These are phyloP conservation scores for Penicillium sp. DNA, from an alignment of 2,329 filamentous ascomycete species.

Conservation along the genomic window DNA sequence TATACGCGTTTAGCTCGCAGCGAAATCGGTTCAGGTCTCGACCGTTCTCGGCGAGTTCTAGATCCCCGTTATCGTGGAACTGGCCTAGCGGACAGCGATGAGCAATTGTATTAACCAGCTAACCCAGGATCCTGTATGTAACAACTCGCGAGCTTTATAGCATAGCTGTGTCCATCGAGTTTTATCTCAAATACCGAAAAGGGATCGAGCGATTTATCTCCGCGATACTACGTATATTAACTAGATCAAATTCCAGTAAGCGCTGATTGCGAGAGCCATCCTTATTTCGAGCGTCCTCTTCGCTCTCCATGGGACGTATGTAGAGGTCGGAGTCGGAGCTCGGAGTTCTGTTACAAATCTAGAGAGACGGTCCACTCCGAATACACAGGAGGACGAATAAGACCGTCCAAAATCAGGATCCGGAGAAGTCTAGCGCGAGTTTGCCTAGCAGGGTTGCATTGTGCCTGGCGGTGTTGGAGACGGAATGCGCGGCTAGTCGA, in stretches of 20 bases:
- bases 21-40: slow-evolving; percentile 28
- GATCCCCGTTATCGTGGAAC: slow-evolving; percentile 27
- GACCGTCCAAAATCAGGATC: neutral
- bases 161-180: neutral
- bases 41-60: slow-evolving; percentile 20
- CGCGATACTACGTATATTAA: neutral
- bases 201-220: neutral
- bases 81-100: slow-evolving; percentile 10
- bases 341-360: neutral
- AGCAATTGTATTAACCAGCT: too few species aligned
- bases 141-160: slow-evolving; percentile 15
- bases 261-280: too few species aligned
- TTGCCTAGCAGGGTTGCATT: neutral
- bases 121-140: too few species aligned
- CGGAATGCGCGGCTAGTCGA: neutral
- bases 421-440: neutral
- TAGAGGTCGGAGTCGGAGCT: neutral
- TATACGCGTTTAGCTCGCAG: slow-evolving; percentile 27
- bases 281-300: too few species aligned
- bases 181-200: neutral
- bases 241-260: neutral
- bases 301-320: too few species aligned
- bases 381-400: neutral
- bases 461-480: neutral
- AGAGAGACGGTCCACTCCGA: neutral